Base-by-base conservation (phyloP, 129 eudicot genomes). In the Calendula officinalis region DNA sequence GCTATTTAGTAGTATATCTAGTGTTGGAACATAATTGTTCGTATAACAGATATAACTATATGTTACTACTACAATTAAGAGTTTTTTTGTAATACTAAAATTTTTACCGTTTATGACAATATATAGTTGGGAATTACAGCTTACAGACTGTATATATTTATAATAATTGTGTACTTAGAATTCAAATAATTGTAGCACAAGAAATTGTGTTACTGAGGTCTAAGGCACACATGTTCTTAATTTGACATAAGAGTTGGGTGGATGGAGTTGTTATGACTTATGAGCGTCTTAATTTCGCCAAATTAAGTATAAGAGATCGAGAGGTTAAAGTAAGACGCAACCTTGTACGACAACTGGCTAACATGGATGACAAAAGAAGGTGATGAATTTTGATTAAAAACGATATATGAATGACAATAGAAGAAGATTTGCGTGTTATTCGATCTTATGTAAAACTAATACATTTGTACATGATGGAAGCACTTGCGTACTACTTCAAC, bases 311-410 rank as follows among this genome's bases (percentile, higher is more conserved):
- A 44, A 64, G n/a, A 6, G 17, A 36, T n/a, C n/a, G n/a, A 64
- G 43, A 22, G 22, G 43, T 16, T 56, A 39, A 46, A 73, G 58
- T 48, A 37, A 44, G 62, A 74, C 73, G 56, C 67, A 74, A 74
- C 15, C 67, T 30, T 11, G 12, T 50, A 32, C 65, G 73, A 74
- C 73, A 74, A 57, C 38, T 40, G 61, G 78, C 44, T 66, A 74
- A 74, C 78, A 60, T 74, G 78, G 73, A 58, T 74, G 76, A 71
- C 68, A 30, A 71, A 60, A 69, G 60, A 71, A 42, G 69, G 45
- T 50, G 68, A 71, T 33, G 53, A 71, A 35, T 15, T 46, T 48
- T 38, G 60, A 59, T 70, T 70, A 58, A 60, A 38, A 47, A 40
- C 52, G 39, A 70, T 70, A 70, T 41, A 47, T 70, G 67, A 17